Percentiles rank a stretch among this genome's conserved stretches.
phyloP scores from a whole-genome alignment of 208 protist genomes.

The Wallacemonas sp. region DNA sequence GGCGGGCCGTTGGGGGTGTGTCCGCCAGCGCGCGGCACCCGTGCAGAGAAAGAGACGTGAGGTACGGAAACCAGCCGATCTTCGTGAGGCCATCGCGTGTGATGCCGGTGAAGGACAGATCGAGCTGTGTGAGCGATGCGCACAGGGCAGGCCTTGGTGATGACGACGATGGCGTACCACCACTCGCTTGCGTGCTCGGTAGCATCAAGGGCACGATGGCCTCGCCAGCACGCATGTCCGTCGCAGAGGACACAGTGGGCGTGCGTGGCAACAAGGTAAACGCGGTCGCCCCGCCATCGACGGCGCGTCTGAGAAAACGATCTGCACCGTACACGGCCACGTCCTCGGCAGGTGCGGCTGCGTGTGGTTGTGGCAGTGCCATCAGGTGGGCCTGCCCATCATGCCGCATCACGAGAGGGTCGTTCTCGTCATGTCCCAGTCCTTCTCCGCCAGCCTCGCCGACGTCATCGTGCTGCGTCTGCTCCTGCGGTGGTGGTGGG shows the following conservation, averaged over 20 bases:
- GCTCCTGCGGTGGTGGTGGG: background rate
- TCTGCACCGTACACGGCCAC: background rate
- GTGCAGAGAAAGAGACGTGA: constrained; percentile 22
- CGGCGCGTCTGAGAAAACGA: constrained; percentile 12
- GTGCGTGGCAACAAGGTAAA: constrained; percentile 28
- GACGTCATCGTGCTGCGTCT: background rate
- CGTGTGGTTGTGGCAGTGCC: background rate
- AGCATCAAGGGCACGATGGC: no score
- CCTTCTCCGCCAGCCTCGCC: no score
- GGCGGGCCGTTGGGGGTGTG: background rate
- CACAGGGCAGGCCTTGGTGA: no score
- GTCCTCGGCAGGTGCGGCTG: background rate
- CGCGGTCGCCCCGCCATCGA: constrained; percentile 22
- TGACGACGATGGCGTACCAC: no score
- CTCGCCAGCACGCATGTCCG: no score
- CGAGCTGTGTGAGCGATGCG: constrained; percentile 17
- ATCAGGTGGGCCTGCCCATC: no score
- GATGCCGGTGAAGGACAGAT: constrained; percentile 20
- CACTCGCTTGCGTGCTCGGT: no score
- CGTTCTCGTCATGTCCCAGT: no score
- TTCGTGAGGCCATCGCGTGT: constrained; percentile 17
- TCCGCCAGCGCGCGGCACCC: constrained; percentile 23
- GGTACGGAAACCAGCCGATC: background rate
- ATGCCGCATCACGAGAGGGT: no score
- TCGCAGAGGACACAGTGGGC: background rate